These are phyloP conservation scores for Polytrichum commune DNA, from an alignment of 225 moss, liverwort and hornwort genomes.

Conservation along the genomic window DNA sequence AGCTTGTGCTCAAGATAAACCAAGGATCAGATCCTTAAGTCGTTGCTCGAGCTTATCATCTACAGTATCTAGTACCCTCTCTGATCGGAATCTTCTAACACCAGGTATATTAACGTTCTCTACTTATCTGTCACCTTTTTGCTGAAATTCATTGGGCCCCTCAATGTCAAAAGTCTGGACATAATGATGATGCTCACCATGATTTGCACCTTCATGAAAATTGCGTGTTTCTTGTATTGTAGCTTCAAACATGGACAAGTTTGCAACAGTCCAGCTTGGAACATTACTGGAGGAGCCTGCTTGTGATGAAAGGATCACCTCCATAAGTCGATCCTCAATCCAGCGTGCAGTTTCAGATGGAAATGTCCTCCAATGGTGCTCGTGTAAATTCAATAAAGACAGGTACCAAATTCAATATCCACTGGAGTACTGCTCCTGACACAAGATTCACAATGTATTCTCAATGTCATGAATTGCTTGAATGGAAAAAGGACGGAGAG, in stretches of 20 bases:
- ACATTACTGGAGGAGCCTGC: conserved; percentile 10
- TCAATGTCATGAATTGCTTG: too few relatives aligned
- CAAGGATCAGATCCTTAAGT: conserved; percentile 7
- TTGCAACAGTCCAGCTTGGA: conserved; percentile 1
- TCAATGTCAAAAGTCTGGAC: too few relatives aligned
- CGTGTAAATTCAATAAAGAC: conserved; percentile 10
- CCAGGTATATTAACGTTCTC: conserved; percentile 1
- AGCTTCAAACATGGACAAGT: conserved; percentile 10
- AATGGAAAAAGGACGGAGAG: too few relatives aligned
- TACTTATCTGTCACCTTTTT: neutral
- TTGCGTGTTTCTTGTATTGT: neutral
- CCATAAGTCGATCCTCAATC: conserved; percentile 1
- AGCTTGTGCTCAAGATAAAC: neutral
- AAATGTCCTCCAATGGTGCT: conserved; percentile 22
- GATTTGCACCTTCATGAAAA: too few relatives aligned
- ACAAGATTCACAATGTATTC: too few relatives aligned
- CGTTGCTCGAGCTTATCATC: conserved; percentile 36
- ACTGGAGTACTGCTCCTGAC: too few relatives aligned
- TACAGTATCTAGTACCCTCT: conserved; percentile 30
- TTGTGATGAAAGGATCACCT: neutral
- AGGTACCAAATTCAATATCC: neutral
- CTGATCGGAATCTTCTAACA: neutral
- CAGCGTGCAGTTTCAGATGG: conserved; percentile 1
- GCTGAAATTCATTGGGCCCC: too few relatives aligned
- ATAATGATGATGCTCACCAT: too few relatives aligned